These are phyloP conservation scores for Lipomyces spencermartinsiae DNA, from an alignment of 805 yeast genomes.

Conservation along the genomic window DNA sequence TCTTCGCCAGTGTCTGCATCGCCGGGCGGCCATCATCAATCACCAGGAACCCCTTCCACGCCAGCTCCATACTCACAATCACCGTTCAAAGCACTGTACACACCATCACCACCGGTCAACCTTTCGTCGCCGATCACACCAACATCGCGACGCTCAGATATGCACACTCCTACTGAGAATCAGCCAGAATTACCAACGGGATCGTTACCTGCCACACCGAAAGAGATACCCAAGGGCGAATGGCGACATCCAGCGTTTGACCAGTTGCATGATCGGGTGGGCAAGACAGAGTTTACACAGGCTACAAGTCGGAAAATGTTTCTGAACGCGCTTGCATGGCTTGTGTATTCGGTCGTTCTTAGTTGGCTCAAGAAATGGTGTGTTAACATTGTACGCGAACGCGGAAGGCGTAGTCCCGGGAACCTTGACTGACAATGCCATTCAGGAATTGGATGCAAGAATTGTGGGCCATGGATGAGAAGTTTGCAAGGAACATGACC, in stretches of 20 bases:
- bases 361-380: conserved; percentile 27
- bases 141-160: conserved; percentile 7
- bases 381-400: neutral
- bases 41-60: neutral
- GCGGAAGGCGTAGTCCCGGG: neutral
- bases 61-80: conserved; percentile 32
- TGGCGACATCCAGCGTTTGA: conserved; percentile 42
- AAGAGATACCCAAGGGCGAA: conserved; percentile 36
- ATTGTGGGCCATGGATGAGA: conserved; percentile 11
- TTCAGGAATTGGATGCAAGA: conserved; percentile 30
- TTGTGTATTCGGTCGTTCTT: conserved; percentile 19
- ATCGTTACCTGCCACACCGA: conserved; percentile 26
- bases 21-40: neutral
- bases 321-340: conserved; percentile 36
- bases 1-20: neutral
- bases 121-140: conserved; percentile 2
- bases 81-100: conserved; percentile 35
- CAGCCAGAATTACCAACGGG: conserved; percentile 20
- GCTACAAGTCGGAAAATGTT: conserved; percentile 36
- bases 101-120: conserved; percentile 24
- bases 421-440: neutral
- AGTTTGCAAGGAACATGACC: conserved; percentile 12
- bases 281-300: conserved; percentile 37
- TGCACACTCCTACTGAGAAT: neutral
- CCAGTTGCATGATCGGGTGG: conserved; percentile 31